Evolutionary conservation across 1,139 yeast species (phyloP).

Genomic region (Diutina sp.): DNA sequence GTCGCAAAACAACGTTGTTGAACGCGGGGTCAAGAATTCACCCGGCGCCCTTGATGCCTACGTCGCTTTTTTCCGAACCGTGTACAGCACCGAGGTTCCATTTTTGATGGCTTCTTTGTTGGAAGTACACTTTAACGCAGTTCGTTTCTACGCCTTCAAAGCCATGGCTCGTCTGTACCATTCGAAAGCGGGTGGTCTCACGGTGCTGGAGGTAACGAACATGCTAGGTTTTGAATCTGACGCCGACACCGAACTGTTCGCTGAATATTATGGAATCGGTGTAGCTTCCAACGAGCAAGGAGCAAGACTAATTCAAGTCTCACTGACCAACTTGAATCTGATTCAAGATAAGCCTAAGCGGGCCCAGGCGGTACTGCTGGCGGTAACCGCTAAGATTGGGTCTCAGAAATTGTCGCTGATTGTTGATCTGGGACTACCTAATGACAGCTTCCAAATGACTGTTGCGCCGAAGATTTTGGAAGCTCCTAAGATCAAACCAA

Average conservation of each 20-base stretch:
- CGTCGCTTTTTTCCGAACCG: slow-evolving; percentile 49
- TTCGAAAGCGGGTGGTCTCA: slow-evolving; percentile 50
- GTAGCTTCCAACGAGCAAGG: slow-evolving; percentile 25
- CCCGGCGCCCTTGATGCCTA: slow-evolving; percentile 56
- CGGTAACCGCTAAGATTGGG: slow-evolving; percentile 36
- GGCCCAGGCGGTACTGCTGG: slow-evolving; percentile 43
- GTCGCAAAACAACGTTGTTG: slow-evolving; percentile 51
- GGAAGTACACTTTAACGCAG: slow-evolving; percentile 71
- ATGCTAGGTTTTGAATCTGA: slow-evolving; percentile 56
- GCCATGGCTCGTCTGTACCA: slow-evolving; percentile 61
- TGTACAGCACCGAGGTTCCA: slow-evolving; percentile 41
- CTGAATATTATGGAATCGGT: slow-evolving; percentile 53
- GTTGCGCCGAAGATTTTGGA: neutral
- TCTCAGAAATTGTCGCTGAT: slow-evolving; percentile 16
- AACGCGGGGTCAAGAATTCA: slow-evolving; percentile 40
- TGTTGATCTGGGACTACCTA: slow-evolving; percentile 27
- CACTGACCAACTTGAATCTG: slow-evolving; percentile 30
- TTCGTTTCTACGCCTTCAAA: slow-evolving; percentile 64
- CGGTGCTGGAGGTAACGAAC: slow-evolving; percentile 30
- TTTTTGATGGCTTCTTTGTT: slow-evolving; percentile 61
- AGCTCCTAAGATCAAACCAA: neutral
- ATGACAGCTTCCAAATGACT: slow-evolving; percentile 13
- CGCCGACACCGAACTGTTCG: slow-evolving; percentile 42
- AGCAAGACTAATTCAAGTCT: slow-evolving; percentile 38
- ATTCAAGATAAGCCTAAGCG: slow-evolving; percentile 33